Base-by-base conservation (phyloP, 768 basidiomycete species). In the Sporobolomyces phaffii region DNA sequence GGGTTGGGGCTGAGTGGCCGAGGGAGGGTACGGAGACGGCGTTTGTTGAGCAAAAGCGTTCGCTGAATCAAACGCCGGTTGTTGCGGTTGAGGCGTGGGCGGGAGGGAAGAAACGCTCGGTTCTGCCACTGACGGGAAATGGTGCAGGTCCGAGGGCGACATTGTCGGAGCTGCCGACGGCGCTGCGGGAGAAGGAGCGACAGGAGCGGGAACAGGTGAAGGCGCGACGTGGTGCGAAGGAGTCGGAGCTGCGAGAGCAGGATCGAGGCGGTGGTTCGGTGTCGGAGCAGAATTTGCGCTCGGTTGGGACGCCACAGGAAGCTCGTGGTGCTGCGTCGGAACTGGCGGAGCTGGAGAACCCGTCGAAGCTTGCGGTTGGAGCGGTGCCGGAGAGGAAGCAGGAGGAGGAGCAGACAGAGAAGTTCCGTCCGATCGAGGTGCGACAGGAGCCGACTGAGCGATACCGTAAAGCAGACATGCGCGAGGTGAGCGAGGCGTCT, bases 81-180 rank as follows among this genome's bases (percentile, higher is more conserved):
- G 51, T 5, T 31, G 26, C 14, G 24, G 49, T 33, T 56, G 60
- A 1, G 22, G 47, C 38, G 38, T 9, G 44, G 22, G 51, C 22
- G 36, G 60, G 47, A 17, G 40, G 49, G 33, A 47, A 26, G 52
- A 33, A n/a, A 47, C 38, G 41, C 26, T 56, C 38, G 40, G 5
- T 38, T 58, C 8, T 58, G 50, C 22, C 45, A 31, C 45, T 36
- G 1, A 24, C 24, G n/a, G 41, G 52, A 59, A 41, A 24, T 45
- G 36, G 38, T 64, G 62, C 28, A 70, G 58, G 14, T 70, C 69
- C 7, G 64, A 54, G 6, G 69, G 64, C 1, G 69, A 63, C 47
- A 66, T 66, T 33, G 69, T 66, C 53, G 68, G 53, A 15, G 49
- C 36, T 1, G 53, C 17, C 49, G 61, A 47, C 0, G 36, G 17